Evolutionary conservation across 108 stramenopile species (phyloP), one percentile per base, ranked within the genome.

Genomic region (Fragilaria crotonensis): DNA sequence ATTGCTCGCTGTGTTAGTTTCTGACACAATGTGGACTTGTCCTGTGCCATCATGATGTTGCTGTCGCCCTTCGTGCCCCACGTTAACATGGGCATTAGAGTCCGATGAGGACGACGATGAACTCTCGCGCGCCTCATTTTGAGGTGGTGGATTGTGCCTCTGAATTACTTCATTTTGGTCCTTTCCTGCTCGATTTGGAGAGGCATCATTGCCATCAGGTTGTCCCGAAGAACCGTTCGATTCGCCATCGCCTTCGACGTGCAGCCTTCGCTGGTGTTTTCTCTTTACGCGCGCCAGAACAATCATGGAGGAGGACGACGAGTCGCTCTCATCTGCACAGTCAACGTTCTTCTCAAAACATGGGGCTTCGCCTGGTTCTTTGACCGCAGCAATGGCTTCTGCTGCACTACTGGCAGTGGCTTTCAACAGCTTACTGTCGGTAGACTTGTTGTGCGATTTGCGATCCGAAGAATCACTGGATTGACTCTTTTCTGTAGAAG

Each of bases 231-330:
- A 46, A n/a, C 22, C 45, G 2, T 19, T 21, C 45, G 4, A n/a
- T 4, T 19, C 22, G 19, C 20, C 22, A 21, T 46, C 33, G n/a
- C 11, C 29, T 11, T 19, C 47, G 23, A 17, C 48, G 27, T 58
- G 9, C 14, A 25, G 54, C n/a, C 62, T 60, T 41, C 62, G 62
- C 22, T 21, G 23, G 19, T 83, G 66, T 54, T 80, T 79, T 64
- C 76, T 47, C 57, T 80, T 83, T 11, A 66, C 62, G 60, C 78
- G 64, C 23, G 78, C 76, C 21, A 79, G 67, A 3, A 83, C 82
- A 20, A 77, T 73, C 82, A 83, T 75, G 2, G 82, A 83, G 2
- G 82, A 83, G n/a, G n/a, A n/a, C n/a, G n/a, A n/a, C 5, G 76
- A 63, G 23, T 79, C 76, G 11, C 72, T 68, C 48, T 77, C 68